These are phyloP conservation scores for Mortierella sp. DNA, from an alignment of 371 early-diverging fungal genomes.

Conservation along the genomic window DNA sequence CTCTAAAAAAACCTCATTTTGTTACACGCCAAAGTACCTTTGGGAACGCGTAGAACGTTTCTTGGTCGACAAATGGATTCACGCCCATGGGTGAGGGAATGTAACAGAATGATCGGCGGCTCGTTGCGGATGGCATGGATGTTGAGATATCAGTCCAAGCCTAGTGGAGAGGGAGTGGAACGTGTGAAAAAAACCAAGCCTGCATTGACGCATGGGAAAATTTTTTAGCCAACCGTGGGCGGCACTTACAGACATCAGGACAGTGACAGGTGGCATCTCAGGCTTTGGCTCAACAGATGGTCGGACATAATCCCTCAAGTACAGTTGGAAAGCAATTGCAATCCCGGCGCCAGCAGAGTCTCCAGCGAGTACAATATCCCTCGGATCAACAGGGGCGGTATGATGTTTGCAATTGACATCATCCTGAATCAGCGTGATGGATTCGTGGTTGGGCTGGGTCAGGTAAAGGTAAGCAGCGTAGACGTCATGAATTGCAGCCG, in stretches of 20 bases:
- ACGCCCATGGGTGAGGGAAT: constrained; percentile 46
- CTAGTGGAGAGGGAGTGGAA: constrained; percentile 7
- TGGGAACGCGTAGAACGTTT: constrained; percentile 22
- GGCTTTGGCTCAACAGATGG: constrained; percentile 23
- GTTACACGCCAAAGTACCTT: too few relatives aligned
- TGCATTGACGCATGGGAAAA: too few relatives aligned
- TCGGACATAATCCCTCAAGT: constrained; percentile 52
- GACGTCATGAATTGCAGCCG: constrained; percentile 83
- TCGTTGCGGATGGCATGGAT: constrained; percentile 41
- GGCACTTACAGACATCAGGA: constrained; percentile 36
- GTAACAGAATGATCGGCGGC: constrained; percentile 32
- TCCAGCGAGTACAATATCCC: constrained; percentile 63
- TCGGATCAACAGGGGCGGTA: constrained; percentile 33
- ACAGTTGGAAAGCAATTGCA: constrained; percentile 42
- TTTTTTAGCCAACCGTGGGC: neutral
- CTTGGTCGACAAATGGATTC: constrained; percentile 30
- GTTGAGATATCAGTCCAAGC: constrained; percentile 51
- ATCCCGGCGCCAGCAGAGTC: constrained; percentile 75
- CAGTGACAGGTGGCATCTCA: constrained; percentile 26
- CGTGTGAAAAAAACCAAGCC: neutral
- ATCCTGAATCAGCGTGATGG: constrained; percentile 18
- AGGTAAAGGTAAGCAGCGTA: constrained; percentile 74
- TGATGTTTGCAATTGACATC: neutral
- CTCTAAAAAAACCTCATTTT: too few relatives aligned
- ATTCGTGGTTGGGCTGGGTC: constrained; percentile 62